A percentile compares a stretch with the other conserved stretches of the same genome.
phyloP scores from a whole-genome alignment of 2,329 filamentous ascomycete species.

The Tolypocladium inflatum region DNA sequence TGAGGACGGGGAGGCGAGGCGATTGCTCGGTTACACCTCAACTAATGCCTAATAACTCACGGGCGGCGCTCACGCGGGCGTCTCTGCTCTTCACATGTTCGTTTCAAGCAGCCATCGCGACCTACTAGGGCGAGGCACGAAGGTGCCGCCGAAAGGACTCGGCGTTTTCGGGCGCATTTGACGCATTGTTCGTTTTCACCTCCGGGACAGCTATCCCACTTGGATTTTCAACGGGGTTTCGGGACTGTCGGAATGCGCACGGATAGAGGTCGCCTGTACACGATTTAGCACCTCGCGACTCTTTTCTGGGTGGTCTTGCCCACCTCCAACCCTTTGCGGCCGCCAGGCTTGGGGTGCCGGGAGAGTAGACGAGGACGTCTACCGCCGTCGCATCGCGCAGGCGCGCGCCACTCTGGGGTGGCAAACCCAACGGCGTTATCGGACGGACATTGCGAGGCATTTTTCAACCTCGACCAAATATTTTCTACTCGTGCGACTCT shows the following conservation, averaged over 20 bases:
- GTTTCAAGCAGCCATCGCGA: neutral
- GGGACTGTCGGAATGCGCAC: neutral
- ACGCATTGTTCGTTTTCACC: neutral
- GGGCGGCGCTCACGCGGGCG: neutral
- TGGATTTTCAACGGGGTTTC: neutral
- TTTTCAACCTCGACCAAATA: neutral
- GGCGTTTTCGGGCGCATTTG: neutral
- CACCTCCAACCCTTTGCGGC: neutral
- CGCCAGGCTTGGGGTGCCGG: neutral
- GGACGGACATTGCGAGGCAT: neutral
- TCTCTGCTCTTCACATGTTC: neutral
- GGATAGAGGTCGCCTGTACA: conserved; percentile 1
- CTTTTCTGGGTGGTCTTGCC: neutral
- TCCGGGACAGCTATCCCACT: neutral
- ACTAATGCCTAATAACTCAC: neutral
- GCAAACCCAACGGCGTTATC: neutral
- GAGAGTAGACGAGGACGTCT: neutral
- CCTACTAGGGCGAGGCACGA: neutral
- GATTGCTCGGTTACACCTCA: neutral
- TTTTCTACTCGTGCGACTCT: neutral
- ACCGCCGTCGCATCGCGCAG: neutral
- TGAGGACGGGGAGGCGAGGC: neutral
- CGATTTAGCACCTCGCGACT: conserved; percentile 3
- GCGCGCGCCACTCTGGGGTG: neutral
- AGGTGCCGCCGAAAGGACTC: neutral